Evolutionary conservation across 139 green algal genomes (phyloP).

Genomic region (Pedinophyceae sp.): DNA sequence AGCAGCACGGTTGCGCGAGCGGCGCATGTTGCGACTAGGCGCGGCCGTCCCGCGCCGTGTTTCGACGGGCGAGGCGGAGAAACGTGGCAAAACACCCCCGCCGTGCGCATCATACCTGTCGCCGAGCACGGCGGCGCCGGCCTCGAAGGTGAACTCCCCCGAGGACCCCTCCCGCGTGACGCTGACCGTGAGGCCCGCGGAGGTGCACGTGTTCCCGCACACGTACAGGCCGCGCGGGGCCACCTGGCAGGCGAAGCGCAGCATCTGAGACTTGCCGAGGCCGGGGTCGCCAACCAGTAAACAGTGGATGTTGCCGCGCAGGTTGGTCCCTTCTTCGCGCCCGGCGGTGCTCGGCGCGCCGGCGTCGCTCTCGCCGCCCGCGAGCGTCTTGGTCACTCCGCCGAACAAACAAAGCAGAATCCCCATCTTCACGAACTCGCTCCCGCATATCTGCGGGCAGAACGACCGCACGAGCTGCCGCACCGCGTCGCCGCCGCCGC

Average conservation of each 20-base stretch:
- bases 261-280: slow-evolving; percentile 64
- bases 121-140: slow-evolving; percentile 70
- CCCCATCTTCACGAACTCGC: slow-evolving; percentile 79
- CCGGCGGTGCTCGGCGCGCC: slow-evolving; percentile 7
- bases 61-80: too few relatives aligned
- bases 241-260: slow-evolving; percentile 11
- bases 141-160: slow-evolving; percentile 65
- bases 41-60: too few relatives aligned
- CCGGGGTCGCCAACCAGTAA: slow-evolving; percentile 75
- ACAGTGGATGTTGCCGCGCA: slow-evolving; percentile 68
- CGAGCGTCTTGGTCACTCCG: slow-evolving; percentile 48
- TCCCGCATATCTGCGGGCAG: slow-evolving; percentile 74
- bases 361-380: neutral
- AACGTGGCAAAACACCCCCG: too few relatives aligned
- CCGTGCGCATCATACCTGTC: too few relatives aligned
- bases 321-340: slow-evolving; percentile 2
- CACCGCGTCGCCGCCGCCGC: slow-evolving; percentile 33
- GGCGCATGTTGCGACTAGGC: too few relatives aligned
- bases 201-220: slow-evolving; percentile 59
- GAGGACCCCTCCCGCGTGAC: slow-evolving; percentile 44
- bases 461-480: slow-evolving; percentile 61
- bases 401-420: slow-evolving; percentile 76
- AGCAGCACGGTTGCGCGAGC: too few relatives aligned
- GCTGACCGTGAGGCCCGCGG: slow-evolving; percentile 61
- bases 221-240: slow-evolving; percentile 81